phyloP scores from a whole-genome alignment of 1,284 basidiomycete genomes.

The Apiotrichum gamsii region DNA sequence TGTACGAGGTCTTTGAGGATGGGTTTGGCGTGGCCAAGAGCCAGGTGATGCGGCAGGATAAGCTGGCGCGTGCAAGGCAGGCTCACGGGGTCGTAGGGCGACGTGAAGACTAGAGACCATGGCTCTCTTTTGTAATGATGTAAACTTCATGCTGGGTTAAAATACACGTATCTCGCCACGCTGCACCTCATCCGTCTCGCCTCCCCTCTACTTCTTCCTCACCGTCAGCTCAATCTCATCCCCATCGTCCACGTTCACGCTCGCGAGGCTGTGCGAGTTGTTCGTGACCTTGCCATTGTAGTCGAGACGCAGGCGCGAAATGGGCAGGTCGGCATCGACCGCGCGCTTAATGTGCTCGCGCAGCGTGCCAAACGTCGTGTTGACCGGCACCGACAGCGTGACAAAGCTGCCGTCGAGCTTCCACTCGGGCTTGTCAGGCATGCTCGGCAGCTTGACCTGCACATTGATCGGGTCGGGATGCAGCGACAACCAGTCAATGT shows the following conservation, averaged over 20 bases:
- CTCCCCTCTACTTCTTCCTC: slow-evolving; percentile 55
- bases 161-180: no score
- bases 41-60: slow-evolving; percentile 27
- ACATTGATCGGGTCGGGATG: slow-evolving; percentile 84
- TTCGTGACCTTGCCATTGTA: slow-evolving; percentile 75
- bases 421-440: slow-evolving; percentile 79
- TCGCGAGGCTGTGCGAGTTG: slow-evolving; percentile 73
- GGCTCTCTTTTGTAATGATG: no score
- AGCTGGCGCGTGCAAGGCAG: background rate
- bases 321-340: slow-evolving; percentile 67
- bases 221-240: slow-evolving; percentile 69
- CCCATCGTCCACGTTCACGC: slow-evolving; percentile 82
- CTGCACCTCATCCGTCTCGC: no score
- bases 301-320: slow-evolving; percentile 68
- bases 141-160: no score
- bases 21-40: slow-evolving; percentile 50
- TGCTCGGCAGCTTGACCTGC: slow-evolving; percentile 68
- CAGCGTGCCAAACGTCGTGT: slow-evolving; percentile 71
- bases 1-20: slow-evolving; percentile 49
- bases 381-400: slow-evolving; percentile 68
- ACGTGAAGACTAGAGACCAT: no score
- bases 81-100: no score
- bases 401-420: slow-evolving; percentile 75
- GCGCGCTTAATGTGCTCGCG: slow-evolving; percentile 75
- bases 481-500: slow-evolving; percentile 72